Evolutionary conservation across 768 basidiomycete species (phyloP).

Genomic region (Macrolepiota albuminosa): DNA sequence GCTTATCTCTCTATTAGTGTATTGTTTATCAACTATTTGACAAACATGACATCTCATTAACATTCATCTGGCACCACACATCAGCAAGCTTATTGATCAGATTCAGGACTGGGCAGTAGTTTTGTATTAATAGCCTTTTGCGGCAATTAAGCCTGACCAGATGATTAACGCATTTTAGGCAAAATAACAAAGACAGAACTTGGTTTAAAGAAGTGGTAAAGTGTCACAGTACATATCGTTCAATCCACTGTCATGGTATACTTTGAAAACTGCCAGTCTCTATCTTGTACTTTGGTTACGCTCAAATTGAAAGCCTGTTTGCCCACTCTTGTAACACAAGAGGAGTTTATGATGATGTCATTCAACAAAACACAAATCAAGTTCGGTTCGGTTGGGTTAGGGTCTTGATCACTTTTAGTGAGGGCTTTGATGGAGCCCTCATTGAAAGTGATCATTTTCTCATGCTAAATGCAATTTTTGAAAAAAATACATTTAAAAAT

Average conservation of each 20-base stretch:
- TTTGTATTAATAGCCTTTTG: conserved; percentile 90
- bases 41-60: conserved; percentile 78
- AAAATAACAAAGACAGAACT: background rate
- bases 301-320: no score
- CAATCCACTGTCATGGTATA: background rate
- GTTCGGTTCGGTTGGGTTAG: no score
- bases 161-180: conserved; percentile 61
- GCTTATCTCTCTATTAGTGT: background rate
- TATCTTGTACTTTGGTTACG: conserved; percentile 2
- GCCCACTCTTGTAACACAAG: no score
- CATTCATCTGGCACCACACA: conserved; percentile 69
- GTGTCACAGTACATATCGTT: background rate
- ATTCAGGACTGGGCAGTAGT: conserved; percentile 76
- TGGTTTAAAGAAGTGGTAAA: conserved; percentile 10
- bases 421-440: no score
- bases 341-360: no score
- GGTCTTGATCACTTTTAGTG: no score
- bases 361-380: no score
- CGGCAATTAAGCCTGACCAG: conserved; percentile 74
- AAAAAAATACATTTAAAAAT: no score
- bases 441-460: no score
- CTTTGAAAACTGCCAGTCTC: background rate
- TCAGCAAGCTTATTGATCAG: conserved; percentile 55
- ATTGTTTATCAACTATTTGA: background rate
- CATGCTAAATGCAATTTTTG: no score